These are phyloP conservation scores for Mortierella sp. DNA, from an alignment of 371 early-diverging fungal species.

Conservation along the genomic window DNA sequence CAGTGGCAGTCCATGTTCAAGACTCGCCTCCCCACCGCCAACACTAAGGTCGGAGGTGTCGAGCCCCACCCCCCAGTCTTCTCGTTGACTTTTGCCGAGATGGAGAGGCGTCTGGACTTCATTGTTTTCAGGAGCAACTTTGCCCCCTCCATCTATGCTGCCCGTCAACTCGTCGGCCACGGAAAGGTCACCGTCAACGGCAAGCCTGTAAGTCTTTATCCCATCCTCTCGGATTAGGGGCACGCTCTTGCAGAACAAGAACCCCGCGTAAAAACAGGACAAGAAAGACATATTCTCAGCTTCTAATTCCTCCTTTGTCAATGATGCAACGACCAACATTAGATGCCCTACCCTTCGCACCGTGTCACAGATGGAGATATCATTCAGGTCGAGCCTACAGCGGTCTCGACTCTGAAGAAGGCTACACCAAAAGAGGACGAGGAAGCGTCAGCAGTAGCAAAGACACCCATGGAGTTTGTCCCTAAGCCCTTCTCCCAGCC, in stretches of 20 bases:
- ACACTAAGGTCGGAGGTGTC: slow-evolving; percentile 62
- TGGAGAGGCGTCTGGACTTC: slow-evolving; percentile 94
- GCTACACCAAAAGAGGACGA: slow-evolving; percentile 57
- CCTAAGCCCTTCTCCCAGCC: slow-evolving; percentile 90
- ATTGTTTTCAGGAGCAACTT: slow-evolving; percentile 94
- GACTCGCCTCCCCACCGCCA: slow-evolving; percentile 80
- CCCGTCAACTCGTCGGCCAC: slow-evolving; percentile 85
- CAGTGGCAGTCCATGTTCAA: slow-evolving; percentile 85
- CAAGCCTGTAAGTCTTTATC: slow-evolving; percentile 71
- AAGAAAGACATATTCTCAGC: neutral
- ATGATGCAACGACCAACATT: neutral
- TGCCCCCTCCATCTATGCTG: slow-evolving; percentile 87
- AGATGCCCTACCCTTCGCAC: slow-evolving; percentile 83
- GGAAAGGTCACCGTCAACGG: slow-evolving; percentile 96
- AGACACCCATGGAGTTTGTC: slow-evolving; percentile 74
- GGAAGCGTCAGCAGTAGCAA: slow-evolving; percentile 52
- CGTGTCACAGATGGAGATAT: slow-evolving; percentile 92
- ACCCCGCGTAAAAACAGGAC: neutral
- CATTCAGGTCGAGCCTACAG: slow-evolving; percentile 84
- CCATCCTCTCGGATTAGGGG: no score
- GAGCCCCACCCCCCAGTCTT: slow-evolving; percentile 83
- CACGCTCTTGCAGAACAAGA: no score
- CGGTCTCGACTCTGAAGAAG: slow-evolving; percentile 79
- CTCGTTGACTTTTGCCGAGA: slow-evolving; percentile 86
- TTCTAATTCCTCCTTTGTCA: neutral